These are phyloP conservation scores for Dendrobium nobile DNA, from an alignment of 106 monocot genomes.

Conservation along the genomic window DNA sequence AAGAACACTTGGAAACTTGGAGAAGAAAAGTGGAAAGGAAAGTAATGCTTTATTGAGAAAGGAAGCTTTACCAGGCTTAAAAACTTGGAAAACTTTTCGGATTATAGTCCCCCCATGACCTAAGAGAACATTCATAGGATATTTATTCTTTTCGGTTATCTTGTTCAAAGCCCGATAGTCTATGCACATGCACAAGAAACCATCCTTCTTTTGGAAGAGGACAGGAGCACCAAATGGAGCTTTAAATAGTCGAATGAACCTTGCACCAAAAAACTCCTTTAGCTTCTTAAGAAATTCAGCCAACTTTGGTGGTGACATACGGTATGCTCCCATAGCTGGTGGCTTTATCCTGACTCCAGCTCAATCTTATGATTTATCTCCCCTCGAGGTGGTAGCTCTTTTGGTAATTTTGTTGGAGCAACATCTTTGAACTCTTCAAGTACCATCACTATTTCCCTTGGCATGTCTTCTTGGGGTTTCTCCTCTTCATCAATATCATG, in stretches of 20 bases:
- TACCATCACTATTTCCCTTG: not conserved
- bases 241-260: not conserved
- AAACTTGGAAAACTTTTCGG: too few species aligned
- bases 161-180: not conserved
- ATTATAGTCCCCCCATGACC: too few species aligned
- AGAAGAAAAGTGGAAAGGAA: too few species aligned
- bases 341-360: not conserved
- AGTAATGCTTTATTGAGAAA: too few species aligned
- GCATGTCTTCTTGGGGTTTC: too few species aligned
- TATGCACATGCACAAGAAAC: not conserved
- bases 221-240: not conserved
- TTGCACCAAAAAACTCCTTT: not conserved
- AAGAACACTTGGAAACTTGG: too few species aligned
- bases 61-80: too few species aligned
- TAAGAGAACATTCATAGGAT: not conserved
- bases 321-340: not conserved
- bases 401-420: not conserved
- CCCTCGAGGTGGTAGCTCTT: not conserved
- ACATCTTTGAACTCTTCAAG: constrained; percentile 4
- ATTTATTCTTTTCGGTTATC: not conserved
- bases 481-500: too few species aligned
- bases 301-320: not conserved
- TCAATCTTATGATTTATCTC: not conserved
- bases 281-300: not conserved
- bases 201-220: constrained; percentile 10